Percentiles rank a stretch among this genome's conserved stretches.
Evolutionary conservation across 257 asterid species (phyloP).

Genomic region (Solanum bukasovii): DNA sequence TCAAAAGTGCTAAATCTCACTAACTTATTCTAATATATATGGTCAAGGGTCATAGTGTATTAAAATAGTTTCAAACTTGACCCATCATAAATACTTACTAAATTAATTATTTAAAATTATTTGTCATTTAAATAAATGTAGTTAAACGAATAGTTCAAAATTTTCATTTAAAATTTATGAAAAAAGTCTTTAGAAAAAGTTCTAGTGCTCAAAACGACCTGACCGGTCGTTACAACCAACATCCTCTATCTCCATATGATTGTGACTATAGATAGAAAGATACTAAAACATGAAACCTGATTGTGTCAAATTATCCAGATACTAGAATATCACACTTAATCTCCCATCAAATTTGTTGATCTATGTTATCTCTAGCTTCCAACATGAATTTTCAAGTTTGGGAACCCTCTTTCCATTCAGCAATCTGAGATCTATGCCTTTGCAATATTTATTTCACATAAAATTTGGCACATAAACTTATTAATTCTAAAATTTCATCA

Average conservation of each 20-base stretch:
- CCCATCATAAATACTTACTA: background rate
- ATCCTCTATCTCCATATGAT: background rate
- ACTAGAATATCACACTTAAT: too few species aligned
- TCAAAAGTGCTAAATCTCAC: background rate
- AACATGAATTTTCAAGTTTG: background rate
- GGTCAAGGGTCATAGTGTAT: background rate
- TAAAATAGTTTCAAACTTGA: background rate
- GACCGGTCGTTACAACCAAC: background rate
- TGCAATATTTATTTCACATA: background rate
- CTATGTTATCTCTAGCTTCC: background rate
- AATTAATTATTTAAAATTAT: too few species aligned
- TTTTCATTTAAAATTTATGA: background rate
- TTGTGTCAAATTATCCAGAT: background rate
- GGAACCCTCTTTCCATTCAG: background rate
- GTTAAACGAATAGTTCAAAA: background rate
- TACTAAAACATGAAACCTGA: background rate
- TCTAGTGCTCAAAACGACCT: background rate
- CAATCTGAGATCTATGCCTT: background rate
- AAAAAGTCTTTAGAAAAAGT: too few species aligned
- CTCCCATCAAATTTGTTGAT: background rate
- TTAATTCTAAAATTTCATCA: background rate
- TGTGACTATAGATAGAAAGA: background rate
- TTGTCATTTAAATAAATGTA: background rate
- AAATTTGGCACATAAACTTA: background rate
- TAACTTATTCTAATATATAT: background rate